Evolutionary conservation across 106 monocot genomes (phyloP).

Genomic region (Alisma plantagoaquatica): DNA sequence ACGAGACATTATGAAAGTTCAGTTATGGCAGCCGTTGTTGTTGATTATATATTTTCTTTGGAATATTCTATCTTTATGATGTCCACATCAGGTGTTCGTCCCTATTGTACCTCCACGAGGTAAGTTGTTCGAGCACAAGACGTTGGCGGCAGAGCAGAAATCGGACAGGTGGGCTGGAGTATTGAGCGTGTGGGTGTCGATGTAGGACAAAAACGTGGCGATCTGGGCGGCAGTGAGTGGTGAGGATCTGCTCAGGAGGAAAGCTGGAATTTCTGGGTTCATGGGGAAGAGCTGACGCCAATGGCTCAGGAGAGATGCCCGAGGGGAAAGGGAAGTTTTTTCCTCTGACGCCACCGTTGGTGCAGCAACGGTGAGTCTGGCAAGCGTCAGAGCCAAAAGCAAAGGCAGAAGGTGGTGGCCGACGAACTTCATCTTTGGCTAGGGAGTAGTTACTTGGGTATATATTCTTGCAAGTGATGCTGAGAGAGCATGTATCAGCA

Average conservation of each 20-base stretch:
- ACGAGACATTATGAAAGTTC: not conserved
- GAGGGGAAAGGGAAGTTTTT: constrained; percentile 1
- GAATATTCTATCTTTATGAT: no score
- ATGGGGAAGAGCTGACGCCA: constrained; percentile 1
- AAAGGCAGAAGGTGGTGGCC: no score
- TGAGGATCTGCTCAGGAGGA: not conserved
- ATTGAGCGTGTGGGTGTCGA: constrained; percentile 4
- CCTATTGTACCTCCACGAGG: not conserved
- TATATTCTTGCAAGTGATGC: no score
- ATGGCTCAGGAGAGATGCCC: not conserved
- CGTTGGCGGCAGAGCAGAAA: constrained; percentile 1
- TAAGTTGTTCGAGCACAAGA: not conserved
- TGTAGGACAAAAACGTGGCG: constrained; percentile 2
- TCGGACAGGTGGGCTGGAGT: not conserved
- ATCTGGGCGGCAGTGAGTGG: constrained; percentile 1
- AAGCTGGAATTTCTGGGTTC: not conserved
- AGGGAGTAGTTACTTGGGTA: no score
- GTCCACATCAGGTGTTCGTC: no score
- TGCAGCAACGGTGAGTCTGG: no score
- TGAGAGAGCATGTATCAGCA: no score
- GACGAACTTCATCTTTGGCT: no score
- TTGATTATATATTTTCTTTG: no score
- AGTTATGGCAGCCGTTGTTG: constrained; percentile 1
- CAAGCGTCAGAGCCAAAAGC: no score
- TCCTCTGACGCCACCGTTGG: not conserved